Evolutionary conservation across 208 protist genomes (phyloP).

Genomic region (Leishmania gerbilli): DNA sequence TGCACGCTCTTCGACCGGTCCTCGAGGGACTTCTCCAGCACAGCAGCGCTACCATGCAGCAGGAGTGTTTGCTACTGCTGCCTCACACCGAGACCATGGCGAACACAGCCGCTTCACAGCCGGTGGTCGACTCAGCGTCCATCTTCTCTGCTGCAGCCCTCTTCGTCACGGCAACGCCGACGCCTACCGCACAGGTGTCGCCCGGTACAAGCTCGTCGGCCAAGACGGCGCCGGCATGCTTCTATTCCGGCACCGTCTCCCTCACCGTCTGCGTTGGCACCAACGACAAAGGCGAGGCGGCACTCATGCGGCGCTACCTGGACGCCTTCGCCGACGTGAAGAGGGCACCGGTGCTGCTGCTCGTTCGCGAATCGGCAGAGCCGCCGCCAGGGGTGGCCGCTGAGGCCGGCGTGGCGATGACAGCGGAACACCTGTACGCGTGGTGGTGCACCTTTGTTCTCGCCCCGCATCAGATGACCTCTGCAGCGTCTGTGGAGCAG

Average conservation of each 20-base stretch:
- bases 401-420: not conserved
- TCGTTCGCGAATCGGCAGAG: constrained; percentile 5
- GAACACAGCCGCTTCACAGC: not conserved
- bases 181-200: not conserved
- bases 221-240: not conserved
- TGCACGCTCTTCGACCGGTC: not conserved
- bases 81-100: not conserved
- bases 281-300: not conserved
- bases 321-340: constrained; percentile 5
- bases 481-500: not conserved
- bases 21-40: constrained; percentile 1
- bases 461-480: not conserved
- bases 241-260: constrained; percentile 8
- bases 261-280: constrained; percentile 8
- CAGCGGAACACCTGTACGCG: not conserved
- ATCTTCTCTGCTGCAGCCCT: not conserved
- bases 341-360: not conserved
- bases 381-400: constrained; percentile 2
- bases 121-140: not conserved
- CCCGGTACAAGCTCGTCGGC: not conserved
- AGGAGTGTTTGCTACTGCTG: not conserved
- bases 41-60: not conserved
- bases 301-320: constrained; percentile 9
- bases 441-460: not conserved
- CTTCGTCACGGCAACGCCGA: not conserved